Evolutionary conservation across 495 filamentous ascomycete genomes (phyloP).

Genomic region (Penicillium ucsense): DNA sequence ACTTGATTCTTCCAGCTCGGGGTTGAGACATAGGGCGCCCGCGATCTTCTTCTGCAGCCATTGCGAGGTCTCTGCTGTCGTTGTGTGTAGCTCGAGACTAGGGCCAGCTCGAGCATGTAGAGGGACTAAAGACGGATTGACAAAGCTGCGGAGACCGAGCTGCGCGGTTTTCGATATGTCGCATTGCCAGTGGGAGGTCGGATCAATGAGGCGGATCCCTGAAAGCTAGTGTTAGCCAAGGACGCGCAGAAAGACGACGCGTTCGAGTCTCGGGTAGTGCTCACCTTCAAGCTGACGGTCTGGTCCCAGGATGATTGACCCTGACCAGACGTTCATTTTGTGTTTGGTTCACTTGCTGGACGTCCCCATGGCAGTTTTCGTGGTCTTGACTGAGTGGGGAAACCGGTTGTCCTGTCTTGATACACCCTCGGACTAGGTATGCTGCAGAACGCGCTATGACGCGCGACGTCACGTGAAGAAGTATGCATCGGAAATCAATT

Average conservation of each 20-base stretch:
- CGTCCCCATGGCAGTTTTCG: conserved; percentile 1
- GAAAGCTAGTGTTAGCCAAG: conserved; percentile 6
- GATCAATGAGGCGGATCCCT: conserved; percentile 33
- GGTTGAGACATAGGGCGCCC: conserved; percentile 25
- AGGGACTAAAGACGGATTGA: conserved; percentile 39
- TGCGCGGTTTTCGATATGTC: conserved; percentile 28
- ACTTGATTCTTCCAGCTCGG: conserved; percentile 22
- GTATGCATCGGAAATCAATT: too few species aligned
- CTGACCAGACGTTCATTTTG: conserved; percentile 35
- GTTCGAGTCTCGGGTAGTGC: not conserved
- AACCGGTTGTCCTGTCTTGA: not conserved
- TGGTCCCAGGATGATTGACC: conserved; percentile 20
- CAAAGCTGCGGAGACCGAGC: conserved; percentile 33
- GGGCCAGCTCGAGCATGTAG: conserved; percentile 42
- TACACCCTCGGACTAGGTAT: not conserved
- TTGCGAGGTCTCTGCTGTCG: conserved; percentile 24
- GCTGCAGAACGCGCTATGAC: conserved; percentile 1
- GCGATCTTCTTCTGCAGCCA: conserved; percentile 33
- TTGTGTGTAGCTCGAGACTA: conserved; percentile 37
- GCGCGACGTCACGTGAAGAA: conserved; percentile 2
- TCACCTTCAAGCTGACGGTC: conserved; percentile 30
- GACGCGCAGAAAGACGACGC: conserved; percentile 2
- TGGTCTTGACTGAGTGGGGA: conserved; percentile 1
- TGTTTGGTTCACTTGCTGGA: not conserved
- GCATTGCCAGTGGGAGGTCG: conserved; percentile 28